phyloP scores from a whole-genome alignment of 2,329 filamentous ascomycete species.

The Diaporthe caulivora region DNA sequence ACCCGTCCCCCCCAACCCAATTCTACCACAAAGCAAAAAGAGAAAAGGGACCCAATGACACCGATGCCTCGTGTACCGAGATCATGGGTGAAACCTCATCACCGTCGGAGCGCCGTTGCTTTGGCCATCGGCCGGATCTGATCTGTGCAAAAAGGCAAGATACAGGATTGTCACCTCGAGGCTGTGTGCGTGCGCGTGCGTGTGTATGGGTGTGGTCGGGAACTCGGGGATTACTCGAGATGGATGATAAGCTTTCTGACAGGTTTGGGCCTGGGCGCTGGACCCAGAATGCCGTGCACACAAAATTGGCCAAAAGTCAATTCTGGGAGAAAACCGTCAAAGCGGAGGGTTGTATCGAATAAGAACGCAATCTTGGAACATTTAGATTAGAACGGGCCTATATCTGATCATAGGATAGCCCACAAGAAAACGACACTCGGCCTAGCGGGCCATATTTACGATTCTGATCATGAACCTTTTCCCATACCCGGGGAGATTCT shows the following conservation, averaged over 20 bases:
- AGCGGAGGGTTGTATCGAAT: neutral
- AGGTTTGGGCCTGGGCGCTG: conserved; percentile 11
- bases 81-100: conserved; percentile 20
- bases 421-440: neutral
- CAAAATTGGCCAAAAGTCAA: conserved; percentile 17
- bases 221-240: neutral
- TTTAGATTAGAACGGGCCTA: neutral
- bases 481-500: neutral
- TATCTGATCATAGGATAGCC: neutral
- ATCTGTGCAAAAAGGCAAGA: conserved; percentile 14
- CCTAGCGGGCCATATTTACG: neutral
- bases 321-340: neutral
- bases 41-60: neutral
- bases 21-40: neutral
- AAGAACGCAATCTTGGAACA: neutral
- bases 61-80: neutral
- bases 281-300: neutral
- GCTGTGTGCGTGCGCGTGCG: neutral
- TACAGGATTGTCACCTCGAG: conserved; percentile 22
- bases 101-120: conserved; percentile 8
- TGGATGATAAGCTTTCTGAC: conserved; percentile 20
- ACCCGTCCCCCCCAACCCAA: neutral
- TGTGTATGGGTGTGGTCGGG: no score
- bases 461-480: neutral
- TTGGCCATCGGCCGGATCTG: conserved; percentile 20